Percentiles rank a stretch among this genome's conserved stretches.
phyloP scores from a whole-genome alignment of 768 basidiomycete genomes.

The Suillus hirtellus region DNA sequence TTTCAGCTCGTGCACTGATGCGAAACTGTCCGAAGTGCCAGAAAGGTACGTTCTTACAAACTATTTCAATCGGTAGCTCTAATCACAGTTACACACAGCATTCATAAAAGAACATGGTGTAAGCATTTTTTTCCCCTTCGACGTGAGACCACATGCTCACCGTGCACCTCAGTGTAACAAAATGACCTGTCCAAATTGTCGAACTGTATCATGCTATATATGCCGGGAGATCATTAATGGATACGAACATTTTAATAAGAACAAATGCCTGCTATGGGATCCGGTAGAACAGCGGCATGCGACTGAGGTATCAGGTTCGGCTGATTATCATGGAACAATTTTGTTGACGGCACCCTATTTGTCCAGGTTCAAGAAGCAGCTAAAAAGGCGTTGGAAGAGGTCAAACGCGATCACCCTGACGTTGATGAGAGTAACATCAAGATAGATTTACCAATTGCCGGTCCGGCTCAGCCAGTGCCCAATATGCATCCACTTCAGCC shows the following conservation, averaged over 20 bases:
- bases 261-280: conserved; percentile 72
- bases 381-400: conserved; percentile 63
- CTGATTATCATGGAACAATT: not conserved
- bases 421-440: conserved; percentile 58
- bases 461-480: conserved; percentile 23
- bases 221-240: conserved; percentile 73
- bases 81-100: conserved; percentile 40
- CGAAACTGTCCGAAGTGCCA: conserved; percentile 85
- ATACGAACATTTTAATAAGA: conserved; percentile 71
- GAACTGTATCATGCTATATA: conserved; percentile 78
- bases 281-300: conserved; percentile 61
- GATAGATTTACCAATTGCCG: conserved; percentile 58
- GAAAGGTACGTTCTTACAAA: conserved; percentile 53
- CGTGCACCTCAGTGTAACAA: conserved; percentile 77
- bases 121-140: conserved; percentile 27
- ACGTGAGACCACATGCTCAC: not conserved
- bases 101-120: conserved; percentile 83
- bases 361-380: conserved; percentile 67
- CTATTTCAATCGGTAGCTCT: not conserved
- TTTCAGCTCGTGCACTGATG: conserved; percentile 74
- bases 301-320: conserved; percentile 49
- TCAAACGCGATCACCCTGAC: conserved; percentile 61
- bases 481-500: not conserved
- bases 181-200: conserved; percentile 78
- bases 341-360: not conserved